phyloP scores from a whole-genome alignment of 2,329 filamentous ascomycete genomes.

The Cladophialophora exuberans region DNA sequence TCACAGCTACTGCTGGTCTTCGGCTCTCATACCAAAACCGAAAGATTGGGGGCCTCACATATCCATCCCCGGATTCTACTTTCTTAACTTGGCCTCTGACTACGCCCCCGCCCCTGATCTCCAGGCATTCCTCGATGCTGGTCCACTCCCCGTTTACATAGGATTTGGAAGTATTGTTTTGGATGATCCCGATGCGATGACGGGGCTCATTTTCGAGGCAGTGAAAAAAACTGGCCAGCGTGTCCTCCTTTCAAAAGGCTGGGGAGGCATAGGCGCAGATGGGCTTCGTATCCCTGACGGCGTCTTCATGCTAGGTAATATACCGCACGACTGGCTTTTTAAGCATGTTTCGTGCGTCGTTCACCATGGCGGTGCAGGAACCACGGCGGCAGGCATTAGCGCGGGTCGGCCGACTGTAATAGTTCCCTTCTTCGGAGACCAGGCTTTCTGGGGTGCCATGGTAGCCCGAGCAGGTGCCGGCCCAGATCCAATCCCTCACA shows the following conservation, averaged over 20 bases:
- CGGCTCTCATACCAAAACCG: constrained; percentile 74
- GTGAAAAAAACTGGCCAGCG: constrained; percentile 67
- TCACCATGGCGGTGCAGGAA: constrained; percentile 85
- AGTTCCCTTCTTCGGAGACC: constrained; percentile 84
- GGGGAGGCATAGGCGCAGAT: constrained; percentile 80
- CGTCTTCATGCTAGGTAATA: constrained; percentile 81
- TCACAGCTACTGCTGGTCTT: constrained; percentile 90
- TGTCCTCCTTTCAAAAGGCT: constrained; percentile 81
- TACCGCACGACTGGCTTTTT: constrained; percentile 88
- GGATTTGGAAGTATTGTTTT: constrained; percentile 83
- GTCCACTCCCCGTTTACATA: constrained; percentile 76
- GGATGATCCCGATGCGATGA: constrained; percentile 72
- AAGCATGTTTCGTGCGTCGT: constrained; percentile 77
- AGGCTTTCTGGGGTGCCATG: constrained; percentile 81
- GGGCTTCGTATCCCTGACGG: constrained; percentile 68
- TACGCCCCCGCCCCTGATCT: constrained; percentile 69
- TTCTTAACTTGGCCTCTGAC: constrained; percentile 67
- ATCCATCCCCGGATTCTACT: constrained; percentile 74
- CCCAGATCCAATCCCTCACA: constrained; percentile 69
- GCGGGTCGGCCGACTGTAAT: constrained; percentile 78
- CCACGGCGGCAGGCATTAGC: constrained; percentile 84
- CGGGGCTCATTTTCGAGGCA: constrained; percentile 71
- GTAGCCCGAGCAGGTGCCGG: constrained; percentile 72
- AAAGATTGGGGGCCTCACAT: constrained; percentile 74
- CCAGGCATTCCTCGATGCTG: constrained; percentile 65